Evolutionary conservation across 768 basidiomycete species (phyloP), one percentile per base, ranked within the genome.

Genomic region (Calocybe gangraenosa): DNA sequence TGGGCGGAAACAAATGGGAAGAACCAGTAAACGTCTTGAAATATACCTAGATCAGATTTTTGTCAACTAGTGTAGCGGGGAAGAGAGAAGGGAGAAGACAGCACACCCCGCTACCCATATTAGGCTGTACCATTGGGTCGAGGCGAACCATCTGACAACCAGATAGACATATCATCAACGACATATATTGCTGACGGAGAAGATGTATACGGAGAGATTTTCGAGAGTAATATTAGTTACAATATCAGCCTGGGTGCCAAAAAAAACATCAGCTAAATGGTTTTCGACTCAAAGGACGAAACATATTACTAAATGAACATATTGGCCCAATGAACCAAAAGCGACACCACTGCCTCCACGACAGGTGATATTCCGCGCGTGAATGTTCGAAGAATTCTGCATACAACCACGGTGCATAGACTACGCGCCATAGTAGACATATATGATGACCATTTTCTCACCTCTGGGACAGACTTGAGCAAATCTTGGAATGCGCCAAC

Each of bases 331-430:
- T 19, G 78, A 79, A 13, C 78, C 79, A 53, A 81, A 74, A 1
- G 79, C 79, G 21, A 82, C 71, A 2, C 79, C 79, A 49, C 79
- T 80, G 8, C 79, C 80, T 13, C 79, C 81, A 17, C 73, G 67
- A 51, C 79, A 81, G 41, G 70, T 72, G 35, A 79, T 65, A 48
- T 77, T 73, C 3, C 64, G 60, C 0, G 69, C 72, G 17, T 71
- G 22, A 43, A 82, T 57, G 49, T 78, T 76, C 2, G 79, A 72
- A 25, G 76, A 75, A 57, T 81, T 81, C 78, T 54, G 31, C n/a
- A n/a, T 17, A 78, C 78, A 49, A n/a, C n/a, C n/a, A n/a, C n/a
- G n/a, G n/a, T n/a, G n/a, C n/a, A n/a, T n/a, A n/a, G n/a, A n/a
- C n/a, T n/a, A n/a, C n/a, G n/a, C n/a, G n/a, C n/a, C n/a, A n/a